Evolutionary conservation across 2,329 filamentous ascomycete genomes (phyloP), one percentile per base, ranked within the genome.

Genomic region (Diaporthe ampelina): DNA sequence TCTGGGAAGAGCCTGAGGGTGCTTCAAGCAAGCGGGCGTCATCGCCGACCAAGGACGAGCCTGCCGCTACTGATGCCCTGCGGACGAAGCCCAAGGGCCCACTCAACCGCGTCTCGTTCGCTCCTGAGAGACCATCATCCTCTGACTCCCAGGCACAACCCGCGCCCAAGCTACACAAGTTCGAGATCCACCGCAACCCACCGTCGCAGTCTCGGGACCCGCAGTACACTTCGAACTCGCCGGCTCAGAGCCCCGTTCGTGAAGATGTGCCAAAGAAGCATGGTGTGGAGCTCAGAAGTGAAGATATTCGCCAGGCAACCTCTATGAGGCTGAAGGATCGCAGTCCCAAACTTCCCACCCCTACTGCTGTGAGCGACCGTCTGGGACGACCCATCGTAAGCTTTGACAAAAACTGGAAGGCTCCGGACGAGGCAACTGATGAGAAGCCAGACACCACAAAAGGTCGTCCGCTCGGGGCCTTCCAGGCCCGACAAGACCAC

Each of bases 361-460:
- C 96, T 77, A 94, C 94, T 72, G 93, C 94, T 80, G 95, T 98
- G 83, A 98, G 95, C 86, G 94, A 98, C 85, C 94, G 90, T 81
- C 93, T 94, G 79, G 95, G 95, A 79, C 92, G 96, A 81, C 96
- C 96, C 77, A 98, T 98, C 87, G 96, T 98, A 88, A 98, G 96
- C 89, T 98, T 98, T 88, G 91, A 97, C 85, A 90, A 90, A 80
- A 90, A 93, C 82, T 98, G 94, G 92, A 93, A 91, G 87, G 90
- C 91, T 81, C 90, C 92, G 82, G 91, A 94, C 82, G 87, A 90
- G 87, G 87, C 87, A 84, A 88, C 93, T 88, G 93, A 95, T 91
- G 84, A 90, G 86, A 93, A 92, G 84, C 86, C 89, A 85, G 87
- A 88, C 83, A 75, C 70, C 74, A 61, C 61, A 70, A 74, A 75